These are phyloP conservation scores for Phytopythium chamaehyphon DNA, from an alignment of 352 stramenopile species.

Conservation along the genomic window DNA sequence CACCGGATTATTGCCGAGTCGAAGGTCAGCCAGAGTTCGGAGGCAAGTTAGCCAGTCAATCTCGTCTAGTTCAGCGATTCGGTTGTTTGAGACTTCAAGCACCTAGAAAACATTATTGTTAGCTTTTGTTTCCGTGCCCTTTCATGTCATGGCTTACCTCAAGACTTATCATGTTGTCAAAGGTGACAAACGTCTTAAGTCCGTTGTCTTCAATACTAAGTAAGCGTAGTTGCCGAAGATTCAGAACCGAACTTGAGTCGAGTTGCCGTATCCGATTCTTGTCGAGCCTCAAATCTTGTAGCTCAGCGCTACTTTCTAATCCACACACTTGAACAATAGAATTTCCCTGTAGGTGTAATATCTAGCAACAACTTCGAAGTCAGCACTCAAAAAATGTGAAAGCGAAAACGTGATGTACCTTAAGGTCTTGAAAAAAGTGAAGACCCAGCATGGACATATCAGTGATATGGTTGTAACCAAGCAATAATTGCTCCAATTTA, in stretches of 20 bases:
- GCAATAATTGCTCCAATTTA: constrained; percentile 62
- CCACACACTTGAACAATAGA: constrained; percentile 65
- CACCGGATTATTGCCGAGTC: constrained; percentile 66
- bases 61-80: constrained; percentile 72
- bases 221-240: constrained; percentile 44
- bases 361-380: constrained; percentile 16
- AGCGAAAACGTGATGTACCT: constrained; percentile 30
- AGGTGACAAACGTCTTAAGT: constrained; percentile 61
- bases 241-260: constrained; percentile 44
- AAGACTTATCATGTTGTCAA: constrained; percentile 60
- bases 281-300: constrained; percentile 70
- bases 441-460: constrained; percentile 70
- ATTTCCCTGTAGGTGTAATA: constrained; percentile 79
- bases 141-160: constrained; percentile 33
- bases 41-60: constrained; percentile 59
- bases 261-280: constrained; percentile 85
- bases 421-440: constrained; percentile 58
- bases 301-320: constrained; percentile 50
- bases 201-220: constrained; percentile 81
- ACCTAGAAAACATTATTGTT: too few species aligned
- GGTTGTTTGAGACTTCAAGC: constrained; percentile 77
- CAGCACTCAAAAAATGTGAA: neutral
- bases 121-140: too few species aligned
- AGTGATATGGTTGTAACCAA: constrained; percentile 78
- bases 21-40: constrained; percentile 61